These are phyloP conservation scores for Chlorencoelia australis DNA, from an alignment of 2,329 filamentous ascomycete genomes.

Conservation along the genomic window DNA sequence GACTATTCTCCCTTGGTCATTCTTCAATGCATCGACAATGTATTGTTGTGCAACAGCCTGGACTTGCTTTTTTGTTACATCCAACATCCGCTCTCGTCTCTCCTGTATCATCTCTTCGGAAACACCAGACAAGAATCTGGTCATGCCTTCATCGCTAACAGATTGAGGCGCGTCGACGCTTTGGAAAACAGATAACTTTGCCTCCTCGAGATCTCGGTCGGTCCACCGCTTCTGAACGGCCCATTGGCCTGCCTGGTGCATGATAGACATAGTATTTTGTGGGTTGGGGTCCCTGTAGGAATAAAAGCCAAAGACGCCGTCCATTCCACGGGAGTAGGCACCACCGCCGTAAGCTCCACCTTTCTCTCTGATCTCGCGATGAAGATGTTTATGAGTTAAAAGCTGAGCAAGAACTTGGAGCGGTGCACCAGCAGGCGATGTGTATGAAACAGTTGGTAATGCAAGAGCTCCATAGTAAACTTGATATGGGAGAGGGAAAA, in stretches of 20 bases:
- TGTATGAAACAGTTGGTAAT: conserved; percentile 76
- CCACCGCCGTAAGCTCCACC: conserved; percentile 93
- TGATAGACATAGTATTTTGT: conserved; percentile 74
- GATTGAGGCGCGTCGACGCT: conserved; percentile 77
- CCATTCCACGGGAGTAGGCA: conserved; percentile 69
- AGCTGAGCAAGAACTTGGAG: conserved; percentile 85
- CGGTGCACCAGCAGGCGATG: conserved; percentile 61
- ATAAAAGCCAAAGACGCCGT: conserved; percentile 88
- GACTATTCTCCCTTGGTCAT: conserved; percentile 50
- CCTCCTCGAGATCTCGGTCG: conserved; percentile 81
- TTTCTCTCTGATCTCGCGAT: conserved; percentile 96
- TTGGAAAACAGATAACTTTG: conserved; percentile 93
- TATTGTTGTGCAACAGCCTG: conserved; percentile 73
- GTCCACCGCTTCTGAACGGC: conserved; percentile 74
- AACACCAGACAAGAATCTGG: conserved; percentile 73
- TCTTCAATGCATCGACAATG: conserved; percentile 56
- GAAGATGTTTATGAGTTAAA: conserved; percentile 89
- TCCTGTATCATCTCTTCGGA: conserved; percentile 82
- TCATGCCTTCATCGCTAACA: conserved; percentile 81
- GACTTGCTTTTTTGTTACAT: conserved; percentile 74
- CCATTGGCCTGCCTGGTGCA: conserved; percentile 73
- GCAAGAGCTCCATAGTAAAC: conserved; percentile 88
- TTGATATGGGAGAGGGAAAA: conserved; percentile 93
- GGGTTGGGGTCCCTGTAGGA: conserved; percentile 96
- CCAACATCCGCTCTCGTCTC: conserved; percentile 73